Percentiles rank a stretch among this genome's conserved stretches.
These are phyloP conservation scores for Pseudogymnoascus sp. DNA, from an alignment of 2,329 filamentous ascomycete species.

Conservation along the genomic window DNA sequence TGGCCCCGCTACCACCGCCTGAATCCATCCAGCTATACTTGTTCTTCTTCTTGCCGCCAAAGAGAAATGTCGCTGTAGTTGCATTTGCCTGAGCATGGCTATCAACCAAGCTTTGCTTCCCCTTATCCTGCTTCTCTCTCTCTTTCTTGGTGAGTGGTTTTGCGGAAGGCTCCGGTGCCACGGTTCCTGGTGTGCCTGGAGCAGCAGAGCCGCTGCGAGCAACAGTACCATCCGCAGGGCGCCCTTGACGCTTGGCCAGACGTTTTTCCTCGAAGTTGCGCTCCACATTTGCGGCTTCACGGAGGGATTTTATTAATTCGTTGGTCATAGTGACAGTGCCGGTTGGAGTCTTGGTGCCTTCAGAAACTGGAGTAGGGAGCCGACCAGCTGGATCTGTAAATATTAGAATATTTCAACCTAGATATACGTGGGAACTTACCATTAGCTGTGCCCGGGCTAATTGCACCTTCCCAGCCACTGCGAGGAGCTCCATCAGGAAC, in stretches of 20 bases:
- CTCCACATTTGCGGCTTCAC: slow-evolving; percentile 58
- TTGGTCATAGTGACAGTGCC: slow-evolving; percentile 33
- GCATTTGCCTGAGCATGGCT: slow-evolving; percentile 77
- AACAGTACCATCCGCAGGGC: slow-evolving; percentile 40
- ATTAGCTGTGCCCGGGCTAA: slow-evolving; percentile 50
- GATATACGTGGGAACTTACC: slow-evolving; percentile 40
- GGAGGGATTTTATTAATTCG: slow-evolving; percentile 44
- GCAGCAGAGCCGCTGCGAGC: slow-evolving; percentile 44
- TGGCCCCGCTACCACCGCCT: slow-evolving; percentile 46
- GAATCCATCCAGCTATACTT: slow-evolving; percentile 71
- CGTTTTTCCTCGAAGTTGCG: slow-evolving; percentile 66
- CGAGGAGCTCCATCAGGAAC: slow-evolving; percentile 20
- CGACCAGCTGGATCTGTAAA: slow-evolving; percentile 31
- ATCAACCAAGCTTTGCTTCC: slow-evolving; percentile 67
- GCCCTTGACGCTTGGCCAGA: slow-evolving; percentile 58
- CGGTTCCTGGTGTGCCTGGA: slow-evolving; percentile 53
- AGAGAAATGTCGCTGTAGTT: slow-evolving; percentile 71
- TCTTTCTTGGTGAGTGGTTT: slow-evolving; percentile 85
- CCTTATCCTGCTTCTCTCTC: slow-evolving; percentile 65
- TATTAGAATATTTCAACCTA: slow-evolving; percentile 28
- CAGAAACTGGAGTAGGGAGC: slow-evolving; percentile 40
- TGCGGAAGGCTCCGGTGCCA: slow-evolving; percentile 55
- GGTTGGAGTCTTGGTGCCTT: slow-evolving; percentile 43
- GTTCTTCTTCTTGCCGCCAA: slow-evolving; percentile 58
- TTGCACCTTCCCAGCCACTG: slow-evolving; percentile 40